These are phyloP conservation scores for Chalciporus sphaerocephalus DNA, from an alignment of 768 basidiomycete species.

Conservation along the genomic window DNA sequence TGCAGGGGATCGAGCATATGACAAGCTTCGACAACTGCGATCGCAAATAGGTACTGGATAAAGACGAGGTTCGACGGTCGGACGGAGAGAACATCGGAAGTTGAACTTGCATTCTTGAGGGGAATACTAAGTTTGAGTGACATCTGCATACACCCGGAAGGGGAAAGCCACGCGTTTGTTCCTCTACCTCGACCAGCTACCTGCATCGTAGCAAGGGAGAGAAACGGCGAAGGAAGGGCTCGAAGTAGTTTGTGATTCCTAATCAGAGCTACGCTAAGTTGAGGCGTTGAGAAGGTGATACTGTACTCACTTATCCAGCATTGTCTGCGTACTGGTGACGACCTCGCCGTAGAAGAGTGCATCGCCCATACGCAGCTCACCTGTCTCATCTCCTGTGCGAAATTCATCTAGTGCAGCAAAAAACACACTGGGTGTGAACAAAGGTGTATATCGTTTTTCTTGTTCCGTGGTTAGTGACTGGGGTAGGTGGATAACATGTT, in stretches of 20 bases:
- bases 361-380: conserved; percentile 64
- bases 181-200: conserved; percentile 86
- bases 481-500: conserved; percentile 51
- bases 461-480: conserved; percentile 47
- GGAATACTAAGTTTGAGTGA: conserved; percentile 25
- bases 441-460: conserved; percentile 45
- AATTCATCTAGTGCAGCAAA: conserved; percentile 46
- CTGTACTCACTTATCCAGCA: conserved; percentile 78
- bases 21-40: conserved; percentile 88
- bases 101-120: conserved; percentile 9
- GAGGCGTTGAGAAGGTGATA: background rate
- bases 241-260: conserved; percentile 77
- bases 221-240: conserved; percentile 65
- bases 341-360: conserved; percentile 81
- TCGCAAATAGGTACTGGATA: conserved; percentile 85
- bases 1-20: conserved; percentile 47
- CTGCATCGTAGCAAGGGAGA: conserved; percentile 86
- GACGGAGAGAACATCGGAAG: conserved; percentile 10
- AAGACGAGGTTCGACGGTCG: conserved; percentile 70
- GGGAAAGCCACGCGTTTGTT: conserved; percentile 88
- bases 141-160: conserved; percentile 81
- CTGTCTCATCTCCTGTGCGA: conserved; percentile 16
- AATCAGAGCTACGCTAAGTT: background rate
- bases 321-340: conserved; percentile 91
- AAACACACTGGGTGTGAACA: conserved; percentile 65